Percentiles rank a stretch among this genome's conserved stretches.
Evolutionary conservation across 1,284 basidiomycete genomes (phyloP).

Genomic region (Lentinus polychrous): DNA sequence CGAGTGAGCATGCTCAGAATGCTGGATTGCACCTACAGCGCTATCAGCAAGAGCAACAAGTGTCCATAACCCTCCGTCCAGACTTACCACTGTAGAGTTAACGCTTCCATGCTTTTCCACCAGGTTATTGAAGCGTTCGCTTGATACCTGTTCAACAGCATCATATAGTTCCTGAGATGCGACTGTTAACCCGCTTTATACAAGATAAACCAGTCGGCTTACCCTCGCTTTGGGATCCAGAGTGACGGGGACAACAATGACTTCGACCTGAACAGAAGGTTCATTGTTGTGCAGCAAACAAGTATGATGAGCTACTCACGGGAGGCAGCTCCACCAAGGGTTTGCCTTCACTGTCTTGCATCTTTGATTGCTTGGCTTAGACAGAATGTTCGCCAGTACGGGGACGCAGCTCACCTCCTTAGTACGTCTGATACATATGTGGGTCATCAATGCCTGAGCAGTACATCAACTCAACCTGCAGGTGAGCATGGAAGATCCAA

Average conservation of each 20-base stretch:
- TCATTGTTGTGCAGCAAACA: not conserved
- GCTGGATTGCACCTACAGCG: constrained; percentile 55
- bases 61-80: not conserved
- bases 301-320: constrained; percentile 30
- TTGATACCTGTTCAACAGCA: constrained; percentile 59
- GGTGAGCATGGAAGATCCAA: constrained; percentile 7
- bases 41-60: not conserved
- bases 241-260: constrained; percentile 65
- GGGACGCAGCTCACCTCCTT: constrained; percentile 55
- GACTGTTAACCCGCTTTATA: not conserved
- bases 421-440: constrained; percentile 78
- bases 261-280: constrained; percentile 47
- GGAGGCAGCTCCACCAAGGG: constrained; percentile 70
- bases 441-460: constrained; percentile 71
- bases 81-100: constrained; percentile 30
- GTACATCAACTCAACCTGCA: constrained; percentile 6
- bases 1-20: constrained; percentile 81
- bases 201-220: constrained; percentile 15
- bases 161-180: constrained; percentile 61
- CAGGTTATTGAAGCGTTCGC: constrained; percentile 53
- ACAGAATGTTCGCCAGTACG: not conserved
- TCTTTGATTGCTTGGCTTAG: constrained; percentile 34
- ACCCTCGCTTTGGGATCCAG: constrained; percentile 65
- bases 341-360: constrained; percentile 75
- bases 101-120: constrained; percentile 37